Base-by-base conservation (phyloP, 768 basidiomycete species). In the Suillus alpinus region DNA sequence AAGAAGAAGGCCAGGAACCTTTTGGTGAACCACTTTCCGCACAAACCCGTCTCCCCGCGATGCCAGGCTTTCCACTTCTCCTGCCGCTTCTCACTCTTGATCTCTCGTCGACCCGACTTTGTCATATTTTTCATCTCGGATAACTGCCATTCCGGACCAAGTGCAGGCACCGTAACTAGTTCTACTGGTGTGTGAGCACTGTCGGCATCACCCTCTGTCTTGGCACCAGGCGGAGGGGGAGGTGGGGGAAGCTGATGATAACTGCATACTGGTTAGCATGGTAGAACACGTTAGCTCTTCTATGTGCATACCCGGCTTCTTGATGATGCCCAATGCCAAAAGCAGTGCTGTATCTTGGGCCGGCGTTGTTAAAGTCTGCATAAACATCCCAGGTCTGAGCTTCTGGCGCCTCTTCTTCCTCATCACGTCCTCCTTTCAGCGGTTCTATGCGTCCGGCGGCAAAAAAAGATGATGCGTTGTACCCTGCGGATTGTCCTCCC, bases 91-190 rank as follows among this genome's bases (percentile, higher is more conserved):
- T 85, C 85, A 14, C 76, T 68, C 69, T 84, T 85, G 55, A 82
- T 78, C 73, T 92, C 88, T 32, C 82, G 79, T 69, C 83, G 83
- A 5, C 84, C 91, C 2, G 85, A 76, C 68, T 87, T 89, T 1
- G 89, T 90, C 84, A 93, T 89, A 40, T 83, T 82, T 52, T 81
- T 83, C 72, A 97, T 75, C 71, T 98, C 95, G 20, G 82, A 77
- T 55, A 86, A 85, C 29, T 83, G 83, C 95, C 95, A 98, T 76
- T 98, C 95, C 0, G 95, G 78, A 20, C 95, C 95, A 3, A 98
- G 80, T 2, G 91, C 91, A 3, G 95, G 95, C 0, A 97, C 93
- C 0, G 95, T 96, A 47, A 96, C 89, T 72, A 95, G 80, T 74
- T 98, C 95, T 26, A 94, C 91, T 3, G 83, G 85, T 10, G 78